These are phyloP conservation scores for Myriosclerotinia curreyana DNA, from an alignment of 2,329 filamentous ascomycete species.

Conservation along the genomic window DNA sequence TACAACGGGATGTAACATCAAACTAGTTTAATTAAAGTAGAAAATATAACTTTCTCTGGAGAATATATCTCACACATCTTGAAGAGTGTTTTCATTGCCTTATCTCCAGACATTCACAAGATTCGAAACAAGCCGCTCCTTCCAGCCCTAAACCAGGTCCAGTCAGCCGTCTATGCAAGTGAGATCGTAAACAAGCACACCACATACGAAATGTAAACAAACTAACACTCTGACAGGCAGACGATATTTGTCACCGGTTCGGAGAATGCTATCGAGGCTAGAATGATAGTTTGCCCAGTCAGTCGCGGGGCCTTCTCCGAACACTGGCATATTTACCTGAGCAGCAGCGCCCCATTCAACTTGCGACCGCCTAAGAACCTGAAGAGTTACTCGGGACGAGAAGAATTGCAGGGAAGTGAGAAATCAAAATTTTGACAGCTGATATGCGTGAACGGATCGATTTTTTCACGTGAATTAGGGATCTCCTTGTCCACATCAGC, in stretches of 20 bases:
- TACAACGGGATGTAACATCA: not conserved
- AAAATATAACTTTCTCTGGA: not conserved
- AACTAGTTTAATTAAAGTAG: not conserved
- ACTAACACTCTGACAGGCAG: not conserved
- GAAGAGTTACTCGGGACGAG: not conserved
- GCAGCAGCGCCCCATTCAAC: not conserved
- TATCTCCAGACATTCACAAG: not conserved
- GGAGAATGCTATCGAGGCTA: not conserved
- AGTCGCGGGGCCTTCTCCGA: not conserved
- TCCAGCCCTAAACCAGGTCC: not conserved
- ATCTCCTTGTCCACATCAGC: not conserved
- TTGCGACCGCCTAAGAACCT: not conserved
- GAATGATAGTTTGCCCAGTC: not conserved
- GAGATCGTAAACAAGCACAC: conserved; percentile 10
- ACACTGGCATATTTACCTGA: not conserved
- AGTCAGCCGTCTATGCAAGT: conserved; percentile 20
- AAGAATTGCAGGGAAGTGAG: not conserved
- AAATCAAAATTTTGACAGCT: not conserved
- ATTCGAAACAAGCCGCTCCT: not conserved
- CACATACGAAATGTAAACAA: not conserved
- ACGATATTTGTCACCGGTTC: not conserved
- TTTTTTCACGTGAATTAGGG: not conserved
- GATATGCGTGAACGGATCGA: not conserved
- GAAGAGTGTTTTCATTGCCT: not conserved
- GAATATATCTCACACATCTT: not conserved